Percentiles rank a stretch among this genome's conserved stretches.
phyloP scores from a whole-genome alignment of 305 asterid genomes.

The Plantago coronopus region DNA sequence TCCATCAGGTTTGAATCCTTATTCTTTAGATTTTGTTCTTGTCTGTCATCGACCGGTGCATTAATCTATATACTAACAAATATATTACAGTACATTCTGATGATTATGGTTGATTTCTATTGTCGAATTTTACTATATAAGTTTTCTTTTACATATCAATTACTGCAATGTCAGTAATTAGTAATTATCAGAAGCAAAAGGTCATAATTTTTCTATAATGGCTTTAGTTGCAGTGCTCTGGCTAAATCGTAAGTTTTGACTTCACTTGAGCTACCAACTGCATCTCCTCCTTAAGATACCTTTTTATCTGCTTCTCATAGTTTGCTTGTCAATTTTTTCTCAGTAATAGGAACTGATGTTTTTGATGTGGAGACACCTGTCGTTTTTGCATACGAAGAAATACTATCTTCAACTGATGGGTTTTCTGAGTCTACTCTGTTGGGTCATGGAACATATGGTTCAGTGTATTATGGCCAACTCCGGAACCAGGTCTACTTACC shows the following conservation, averaged over 20 bases:
- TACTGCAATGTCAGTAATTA: not conserved
- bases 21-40: not conserved
- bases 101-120: too few species aligned
- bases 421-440: conserved; percentile 88
- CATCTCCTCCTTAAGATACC: not conserved
- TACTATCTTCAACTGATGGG: conserved; percentile 68
- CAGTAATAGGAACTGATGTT: conserved; percentile 81
- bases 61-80: not conserved
- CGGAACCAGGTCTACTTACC: conserved; percentile 69
- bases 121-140: too few species aligned
- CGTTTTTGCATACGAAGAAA: conserved; percentile 66
- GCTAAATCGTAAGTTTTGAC: not conserved
- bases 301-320: conserved; percentile 9
- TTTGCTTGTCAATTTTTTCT: conserved; percentile 6
- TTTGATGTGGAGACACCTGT: conserved; percentile 91
- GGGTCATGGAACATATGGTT: conserved; percentile 92
- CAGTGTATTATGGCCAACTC: conserved; percentile 79
- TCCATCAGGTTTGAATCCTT: conserved; percentile 63
- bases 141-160: too few species aligned
- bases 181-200: too few species aligned
- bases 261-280: not conserved
- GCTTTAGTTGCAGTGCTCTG: not conserved
- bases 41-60: not conserved
- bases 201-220: not conserved
- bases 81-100: too few species aligned